These are phyloP conservation scores for Rhynchosporium secalis DNA, from an alignment of 2,329 filamentous ascomycete genomes.

Conservation along the genomic window DNA sequence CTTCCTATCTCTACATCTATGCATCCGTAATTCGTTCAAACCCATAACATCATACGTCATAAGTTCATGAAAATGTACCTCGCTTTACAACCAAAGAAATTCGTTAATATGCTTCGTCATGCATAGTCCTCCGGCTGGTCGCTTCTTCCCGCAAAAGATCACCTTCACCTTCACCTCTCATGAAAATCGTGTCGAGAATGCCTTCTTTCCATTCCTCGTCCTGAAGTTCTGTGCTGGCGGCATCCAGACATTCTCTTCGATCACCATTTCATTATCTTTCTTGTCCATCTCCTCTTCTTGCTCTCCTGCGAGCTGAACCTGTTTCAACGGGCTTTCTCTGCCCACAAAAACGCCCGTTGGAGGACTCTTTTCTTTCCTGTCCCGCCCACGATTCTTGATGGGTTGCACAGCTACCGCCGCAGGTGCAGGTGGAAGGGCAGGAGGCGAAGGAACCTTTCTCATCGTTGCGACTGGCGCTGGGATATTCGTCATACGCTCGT, in stretches of 20 bases:
- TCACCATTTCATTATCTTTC: conserved; percentile 15
- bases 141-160: not conserved
- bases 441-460: conserved; percentile 8
- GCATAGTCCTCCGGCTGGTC: not conserved
- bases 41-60: conserved; percentile 9
- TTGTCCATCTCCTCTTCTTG: not conserved
- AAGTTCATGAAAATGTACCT: conserved; percentile 1
- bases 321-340: conserved; percentile 13
- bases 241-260: conserved; percentile 5
- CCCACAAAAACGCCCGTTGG: not conserved
- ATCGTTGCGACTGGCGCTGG: not conserved
- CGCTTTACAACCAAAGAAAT: not conserved
- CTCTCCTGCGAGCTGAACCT: not conserved
- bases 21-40: conserved; percentile 10
- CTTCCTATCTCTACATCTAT: conserved; percentile 9
- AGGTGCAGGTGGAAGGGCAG: not conserved
- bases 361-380: conserved; percentile 7
- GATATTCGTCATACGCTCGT: not conserved
- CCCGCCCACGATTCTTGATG: conserved; percentile 7
- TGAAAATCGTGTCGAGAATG: conserved; percentile 24
- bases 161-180: not conserved
- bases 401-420: not conserved
- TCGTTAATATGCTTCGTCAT: not conserved
- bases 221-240: conserved; percentile 19
- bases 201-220: conserved; percentile 27